Base-by-base conservation (phyloP, 345 rosid genomes). In the Ceriops zippeliana region DNA sequence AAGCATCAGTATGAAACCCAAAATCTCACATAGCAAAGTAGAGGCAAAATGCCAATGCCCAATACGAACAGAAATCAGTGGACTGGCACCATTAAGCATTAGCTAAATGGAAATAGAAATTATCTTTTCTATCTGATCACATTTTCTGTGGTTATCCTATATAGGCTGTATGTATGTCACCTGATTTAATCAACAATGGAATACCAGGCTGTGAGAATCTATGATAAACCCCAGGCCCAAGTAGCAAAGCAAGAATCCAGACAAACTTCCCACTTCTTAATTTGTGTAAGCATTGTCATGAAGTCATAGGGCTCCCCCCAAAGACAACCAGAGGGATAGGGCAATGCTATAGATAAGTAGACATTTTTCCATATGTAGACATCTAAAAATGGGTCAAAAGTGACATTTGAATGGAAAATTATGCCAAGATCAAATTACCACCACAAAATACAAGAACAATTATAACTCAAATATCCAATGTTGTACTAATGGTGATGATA, bases 1-100 rank as follows among this genome's bases (percentile, higher is more conserved):
- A 7, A 51, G 80, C 81, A 75, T 54, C 47, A 49, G 28, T 20
- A 57, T 42, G 16, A 52, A 52, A 34, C 77, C 17, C 67, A 47
- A 22, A 56, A 15, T 49, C 62, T 42, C 57, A 47, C 42, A 7
- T 5, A 20, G 57, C 4, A 30, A 35, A 46, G 27, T 69, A 7
- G 73, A 60, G 75, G 63, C 3, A 2, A 54, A 60, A 56, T 24
- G 56, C 56, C 26, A 70, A 69, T 64, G 38, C 71, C 47, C 28
- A 57, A 38, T 26, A 34, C 3, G 17, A 5, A 31, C 52, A 30
- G n/a, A n/a, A 27, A 37, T 32, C 19, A 6, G n/a, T 21, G 16
- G 7, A 30, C 26, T 34, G 21, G 54, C 31, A 56, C 31, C 30
- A 24, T 8, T 8, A 56, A 24, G 28, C 2, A 56, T 56, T 24